Percentiles rank a stretch among this genome's conserved stretches.
phyloP scores from a whole-genome alignment of 2,329 filamentous ascomycete genomes.

The Diaporthe vaccinii region DNA sequence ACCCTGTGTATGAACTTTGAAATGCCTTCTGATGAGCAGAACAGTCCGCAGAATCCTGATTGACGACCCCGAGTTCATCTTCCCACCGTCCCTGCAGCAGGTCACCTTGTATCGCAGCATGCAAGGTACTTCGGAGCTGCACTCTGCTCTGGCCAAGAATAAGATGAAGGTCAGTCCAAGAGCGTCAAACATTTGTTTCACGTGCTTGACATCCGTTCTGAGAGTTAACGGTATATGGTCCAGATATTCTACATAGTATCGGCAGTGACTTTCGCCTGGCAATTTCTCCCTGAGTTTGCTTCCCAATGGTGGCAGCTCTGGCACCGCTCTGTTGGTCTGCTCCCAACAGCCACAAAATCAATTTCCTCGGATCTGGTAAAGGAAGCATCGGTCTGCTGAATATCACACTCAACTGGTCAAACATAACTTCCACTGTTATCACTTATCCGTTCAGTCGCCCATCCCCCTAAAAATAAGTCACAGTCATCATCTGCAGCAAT shows the following conservation, averaged over 20 bases:
- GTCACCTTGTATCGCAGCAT: constrained; percentile 44
- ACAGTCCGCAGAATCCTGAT: constrained; percentile 42
- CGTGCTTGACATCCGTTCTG: neutral
- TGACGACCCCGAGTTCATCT: constrained; percentile 44
- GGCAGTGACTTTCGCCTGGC: constrained; percentile 40
- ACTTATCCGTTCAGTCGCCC: constrained; percentile 38
- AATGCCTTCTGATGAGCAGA: neutral
- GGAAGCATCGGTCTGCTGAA: constrained; percentile 43
- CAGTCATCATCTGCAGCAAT: neutral
- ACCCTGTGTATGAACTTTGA: neutral
- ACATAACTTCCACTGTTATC: constrained; percentile 44
- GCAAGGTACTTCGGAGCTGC: constrained; percentile 38
- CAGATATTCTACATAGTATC: constrained; percentile 41
- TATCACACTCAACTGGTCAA: constrained; percentile 44
- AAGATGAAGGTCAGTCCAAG: constrained; percentile 34
- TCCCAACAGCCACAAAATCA: constrained; percentile 42
- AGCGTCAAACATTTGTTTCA: too few species aligned
- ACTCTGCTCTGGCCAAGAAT: constrained; percentile 13
- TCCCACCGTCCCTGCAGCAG: constrained; percentile 43
- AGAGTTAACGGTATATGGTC: neutral
- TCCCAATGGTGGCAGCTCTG: constrained; percentile 42
- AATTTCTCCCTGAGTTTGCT: constrained; percentile 43
- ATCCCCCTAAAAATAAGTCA: too few species aligned
- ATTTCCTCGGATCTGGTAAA: constrained; percentile 43
- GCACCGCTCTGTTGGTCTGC: constrained; percentile 46